These are phyloP conservation scores for Vaucheria bursata DNA, from an alignment of 352 stramenopile genomes.

Conservation along the genomic window DNA sequence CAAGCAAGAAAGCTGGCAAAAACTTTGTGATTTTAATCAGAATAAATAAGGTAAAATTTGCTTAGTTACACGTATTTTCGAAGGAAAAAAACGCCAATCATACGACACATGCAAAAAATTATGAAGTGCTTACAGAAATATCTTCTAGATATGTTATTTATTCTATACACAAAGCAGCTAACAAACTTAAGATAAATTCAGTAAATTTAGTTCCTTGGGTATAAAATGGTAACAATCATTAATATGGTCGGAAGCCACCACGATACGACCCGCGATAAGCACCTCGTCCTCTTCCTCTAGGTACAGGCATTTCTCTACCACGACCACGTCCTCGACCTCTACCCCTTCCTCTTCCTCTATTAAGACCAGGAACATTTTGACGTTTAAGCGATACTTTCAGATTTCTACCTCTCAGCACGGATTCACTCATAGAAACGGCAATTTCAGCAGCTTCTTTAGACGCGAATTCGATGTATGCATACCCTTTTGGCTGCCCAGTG, in stretches of 20 bases:
- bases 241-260: slow-evolving; percentile 17
- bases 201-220: too few relatives aligned
- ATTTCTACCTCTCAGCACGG: slow-evolving; percentile 74
- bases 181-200: too few relatives aligned
- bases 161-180: too few relatives aligned
- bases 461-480: slow-evolving; percentile 85
- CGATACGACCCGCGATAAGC: slow-evolving; percentile 19
- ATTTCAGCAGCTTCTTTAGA: slow-evolving; percentile 72
- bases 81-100: too few relatives aligned
- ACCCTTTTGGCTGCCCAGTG: slow-evolving; percentile 80
- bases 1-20: too few relatives aligned
- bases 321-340: slow-evolving; percentile 14
- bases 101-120: too few relatives aligned
- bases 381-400: slow-evolving; percentile 60
- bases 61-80: too few relatives aligned
- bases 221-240: too few relatives aligned
- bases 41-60: too few relatives aligned
- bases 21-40: too few relatives aligned
- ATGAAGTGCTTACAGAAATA: too few relatives aligned
- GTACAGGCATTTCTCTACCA: not conserved
- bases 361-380: slow-evolving; percentile 44
- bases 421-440: slow-evolving; percentile 78
- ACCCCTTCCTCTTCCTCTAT: slow-evolving; percentile 9
- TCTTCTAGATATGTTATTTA: too few relatives aligned
- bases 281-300: slow-evolving; percentile 22